A percentile compares a stretch with the other conserved stretches of the same genome.
Conservation (phyloP, 495 filamentous ascomycete genomes). For the Daldinia childiae region DNA sequence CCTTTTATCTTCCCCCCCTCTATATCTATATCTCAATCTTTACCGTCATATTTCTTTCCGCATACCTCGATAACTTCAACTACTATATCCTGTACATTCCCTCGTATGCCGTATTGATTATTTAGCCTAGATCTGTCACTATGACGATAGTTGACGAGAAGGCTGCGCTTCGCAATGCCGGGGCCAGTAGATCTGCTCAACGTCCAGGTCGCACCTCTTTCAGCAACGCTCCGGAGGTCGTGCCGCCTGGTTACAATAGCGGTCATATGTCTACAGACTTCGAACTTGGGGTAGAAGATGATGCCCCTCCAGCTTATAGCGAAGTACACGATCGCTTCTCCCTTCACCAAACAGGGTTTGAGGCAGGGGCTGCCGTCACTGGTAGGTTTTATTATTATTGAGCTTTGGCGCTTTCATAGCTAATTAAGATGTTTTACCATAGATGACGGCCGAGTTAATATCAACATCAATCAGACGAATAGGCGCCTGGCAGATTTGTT, state of each 20-base stretch:
- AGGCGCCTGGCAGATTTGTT: constrained; percentile 71
- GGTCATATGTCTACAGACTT: constrained; percentile 42
- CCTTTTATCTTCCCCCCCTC: constrained; percentile 9
- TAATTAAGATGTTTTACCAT: background rate
- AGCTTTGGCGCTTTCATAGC: constrained; percentile 3
- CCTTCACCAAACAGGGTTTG: constrained; percentile 59
- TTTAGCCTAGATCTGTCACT: background rate
- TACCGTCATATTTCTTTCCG: background rate
- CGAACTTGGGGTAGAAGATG: constrained; percentile 45
- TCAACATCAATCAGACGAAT: constrained; percentile 75
- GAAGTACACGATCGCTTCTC: constrained; percentile 56
- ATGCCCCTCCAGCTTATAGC: constrained; percentile 57
- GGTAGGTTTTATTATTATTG: constrained; percentile 34
- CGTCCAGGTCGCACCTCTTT: constrained; percentile 23
- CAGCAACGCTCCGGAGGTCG: constrained; percentile 32
- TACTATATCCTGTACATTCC: background rate
- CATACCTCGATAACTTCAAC: background rate
- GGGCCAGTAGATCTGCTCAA: background rate
- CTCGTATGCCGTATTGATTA: constrained; percentile 17
- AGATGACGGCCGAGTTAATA: constrained; percentile 77
- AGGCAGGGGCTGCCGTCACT: constrained; percentile 58
- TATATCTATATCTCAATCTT: background rate
- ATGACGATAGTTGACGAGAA: constrained; percentile 39
- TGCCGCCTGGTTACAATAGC: constrained; percentile 16
- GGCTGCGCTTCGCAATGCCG: background rate